Conservation (phyloP, 2,329 filamentous ascomycete genomes). For the Helotiales sp. region DNA sequence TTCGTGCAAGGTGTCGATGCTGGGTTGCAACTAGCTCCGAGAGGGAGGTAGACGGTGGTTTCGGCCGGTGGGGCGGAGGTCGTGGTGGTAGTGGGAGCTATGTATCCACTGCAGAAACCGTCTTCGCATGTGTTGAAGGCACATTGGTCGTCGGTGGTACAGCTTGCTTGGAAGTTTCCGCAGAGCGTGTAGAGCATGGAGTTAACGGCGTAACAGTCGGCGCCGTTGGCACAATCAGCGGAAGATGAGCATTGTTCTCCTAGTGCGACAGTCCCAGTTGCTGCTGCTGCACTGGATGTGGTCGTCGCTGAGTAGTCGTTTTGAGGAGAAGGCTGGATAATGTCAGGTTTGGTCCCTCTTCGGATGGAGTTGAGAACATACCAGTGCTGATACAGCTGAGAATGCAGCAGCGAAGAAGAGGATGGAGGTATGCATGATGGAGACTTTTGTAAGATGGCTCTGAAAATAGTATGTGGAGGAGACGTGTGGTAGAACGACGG, state of each 20-base stretch:
- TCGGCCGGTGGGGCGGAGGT: background rate
- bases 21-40: conserved; percentile 11
- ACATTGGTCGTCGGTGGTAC: background rate
- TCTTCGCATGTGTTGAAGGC: background rate
- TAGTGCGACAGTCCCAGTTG: conserved; percentile 6
- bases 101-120: background rate
- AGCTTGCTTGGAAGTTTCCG: background rate
- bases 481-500: background rate
- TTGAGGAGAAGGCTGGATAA: background rate
- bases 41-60: conserved; percentile 5
- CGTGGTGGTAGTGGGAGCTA: background rate
- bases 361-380: too few relatives aligned
- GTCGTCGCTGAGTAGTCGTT: background rate
- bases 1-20: conserved; percentile 12
- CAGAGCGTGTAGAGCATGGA: background rate
- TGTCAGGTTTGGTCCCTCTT: too few relatives aligned
- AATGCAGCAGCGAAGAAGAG: conserved; percentile 4
- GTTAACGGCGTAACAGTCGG: background rate
- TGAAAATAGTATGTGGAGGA: background rate
- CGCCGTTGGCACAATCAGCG: conserved; percentile 14
- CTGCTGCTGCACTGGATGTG: background rate
- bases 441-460: background rate
- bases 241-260: conserved; percentile 11
- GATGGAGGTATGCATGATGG: conserved; percentile 7
- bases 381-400: background rate